A percentile compares a stretch with the other conserved stretches of the same genome.
Conservation (phyloP, 306 rosid species). For the Inga leiocalycina region DNA sequence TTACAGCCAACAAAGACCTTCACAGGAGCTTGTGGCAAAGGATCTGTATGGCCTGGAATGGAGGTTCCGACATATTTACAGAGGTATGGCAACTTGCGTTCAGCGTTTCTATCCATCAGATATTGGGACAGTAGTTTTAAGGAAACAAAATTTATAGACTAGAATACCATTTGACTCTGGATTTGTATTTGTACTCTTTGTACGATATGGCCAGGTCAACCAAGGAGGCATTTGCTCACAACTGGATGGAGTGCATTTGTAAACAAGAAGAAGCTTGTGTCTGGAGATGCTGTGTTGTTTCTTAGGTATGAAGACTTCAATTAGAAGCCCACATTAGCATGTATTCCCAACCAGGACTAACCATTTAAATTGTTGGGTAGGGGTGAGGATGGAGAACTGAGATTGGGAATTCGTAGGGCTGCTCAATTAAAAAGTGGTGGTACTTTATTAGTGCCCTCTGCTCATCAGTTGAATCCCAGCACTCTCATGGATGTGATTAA, state of each 20-base stretch:
- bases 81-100: constrained; percentile 57
- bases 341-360: neutral
- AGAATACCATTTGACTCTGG: constrained; percentile 9
- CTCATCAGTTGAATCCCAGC: constrained; percentile 63
- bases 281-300: constrained; percentile 98
- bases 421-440: constrained; percentile 69
- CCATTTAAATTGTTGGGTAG: constrained; percentile 39
- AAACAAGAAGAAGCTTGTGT: constrained; percentile 95
- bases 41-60: constrained; percentile 92
- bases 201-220: constrained; percentile 77
- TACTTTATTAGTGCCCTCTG: constrained; percentile 45
- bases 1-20: constrained; percentile 88
- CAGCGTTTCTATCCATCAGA: neutral
- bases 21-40: constrained; percentile 96
- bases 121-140: neutral
- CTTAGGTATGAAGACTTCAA: constrained; percentile 61
- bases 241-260: constrained; percentile 99
- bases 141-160: neutral
- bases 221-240: constrained; percentile 97
- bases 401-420: constrained; percentile 92
- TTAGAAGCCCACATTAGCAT: constrained; percentile 57
- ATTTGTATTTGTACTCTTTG: constrained; percentile 11
- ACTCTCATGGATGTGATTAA: constrained; percentile 60
- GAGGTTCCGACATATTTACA: constrained; percentile 91
- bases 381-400: constrained; percentile 88